phyloP scores from a whole-genome alignment of 73 alveolate species.

The Urostyla sp. region DNA sequence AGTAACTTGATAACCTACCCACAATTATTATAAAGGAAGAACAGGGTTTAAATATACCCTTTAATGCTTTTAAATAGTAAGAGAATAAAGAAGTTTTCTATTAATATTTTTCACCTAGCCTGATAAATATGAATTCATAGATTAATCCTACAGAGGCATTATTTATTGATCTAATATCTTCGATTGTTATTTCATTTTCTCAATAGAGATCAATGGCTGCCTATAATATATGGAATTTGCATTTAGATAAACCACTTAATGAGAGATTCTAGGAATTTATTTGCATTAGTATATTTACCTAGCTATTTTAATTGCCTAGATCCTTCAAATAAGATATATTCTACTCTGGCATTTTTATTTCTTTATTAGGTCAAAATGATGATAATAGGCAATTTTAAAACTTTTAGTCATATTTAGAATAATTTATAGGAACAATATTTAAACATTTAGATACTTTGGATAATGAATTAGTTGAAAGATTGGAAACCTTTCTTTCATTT shows the following conservation, averaged over 20 bases:
- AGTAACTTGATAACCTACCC: too few species aligned
- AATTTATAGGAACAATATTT: too few species aligned
- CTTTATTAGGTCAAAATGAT: not conserved
- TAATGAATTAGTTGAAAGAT: too few species aligned
- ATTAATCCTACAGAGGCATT: too few species aligned
- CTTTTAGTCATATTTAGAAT: not conserved
- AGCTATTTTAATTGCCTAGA: not conserved
- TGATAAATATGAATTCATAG: too few species aligned
- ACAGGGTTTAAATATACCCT: too few species aligned
- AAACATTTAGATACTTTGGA: too few species aligned
- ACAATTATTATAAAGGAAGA: too few species aligned
- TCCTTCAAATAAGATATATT: not conserved
- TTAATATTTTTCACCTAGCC: too few species aligned
- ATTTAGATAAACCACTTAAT: not conserved
- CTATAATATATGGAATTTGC: constrained; percentile 15
- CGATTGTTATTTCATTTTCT: not conserved
- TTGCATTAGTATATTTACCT: not conserved
- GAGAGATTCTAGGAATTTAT: not conserved
- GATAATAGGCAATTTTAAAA: not conserved
- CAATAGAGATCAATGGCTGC: constrained; percentile 46
- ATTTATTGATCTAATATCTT: not conserved
- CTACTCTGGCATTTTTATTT: not conserved
- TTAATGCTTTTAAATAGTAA: too few species aligned
- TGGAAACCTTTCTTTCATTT: too few species aligned
- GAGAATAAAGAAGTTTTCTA: too few species aligned